phyloP scores from a whole-genome alignment of 1,139 yeast genomes.

The Sugiyamaella paludigena region DNA sequence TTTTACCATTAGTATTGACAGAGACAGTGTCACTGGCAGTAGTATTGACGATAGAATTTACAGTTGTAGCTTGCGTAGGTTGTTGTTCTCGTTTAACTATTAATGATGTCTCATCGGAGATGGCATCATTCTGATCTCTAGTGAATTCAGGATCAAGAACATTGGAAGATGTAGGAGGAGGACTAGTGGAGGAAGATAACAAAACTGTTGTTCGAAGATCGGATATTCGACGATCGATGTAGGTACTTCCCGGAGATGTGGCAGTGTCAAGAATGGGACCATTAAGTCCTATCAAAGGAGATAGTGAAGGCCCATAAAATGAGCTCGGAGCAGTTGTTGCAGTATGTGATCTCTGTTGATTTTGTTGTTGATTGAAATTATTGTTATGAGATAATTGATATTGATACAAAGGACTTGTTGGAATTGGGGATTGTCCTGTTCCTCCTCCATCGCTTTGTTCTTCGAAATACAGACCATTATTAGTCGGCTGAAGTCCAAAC shows the following conservation, averaged over 20 bases:
- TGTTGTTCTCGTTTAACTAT: too few species aligned
- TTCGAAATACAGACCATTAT: conserved; percentile 12
- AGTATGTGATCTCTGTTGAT: conserved; percentile 2
- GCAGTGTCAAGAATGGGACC: conserved; percentile 14
- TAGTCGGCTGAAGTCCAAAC: conserved; percentile 9
- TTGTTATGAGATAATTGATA: background rate
- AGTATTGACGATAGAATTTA: background rate
- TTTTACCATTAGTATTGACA: background rate
- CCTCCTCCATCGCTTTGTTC: conserved; percentile 1
- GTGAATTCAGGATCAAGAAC: background rate
- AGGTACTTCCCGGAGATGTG: conserved; percentile 11
- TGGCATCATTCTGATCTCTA: background rate
- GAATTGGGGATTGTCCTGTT: background rate
- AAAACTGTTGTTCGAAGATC: conserved; percentile 23
- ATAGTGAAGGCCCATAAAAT: conserved; percentile 13
- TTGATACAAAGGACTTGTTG: too few species aligned
- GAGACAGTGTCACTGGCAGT: background rate
- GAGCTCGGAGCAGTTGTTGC: conserved; percentile 12
- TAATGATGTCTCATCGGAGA: background rate
- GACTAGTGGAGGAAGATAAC: conserved; percentile 7
- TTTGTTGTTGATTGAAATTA: background rate
- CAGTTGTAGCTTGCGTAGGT: background rate
- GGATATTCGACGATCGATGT: conserved; percentile 23
- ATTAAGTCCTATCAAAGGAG: conserved; percentile 10
- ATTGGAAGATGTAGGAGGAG: conserved; percentile 1